Conservation (phyloP, 2,329 filamentous ascomycete genomes). For the Hypoxylon sp. region DNA sequence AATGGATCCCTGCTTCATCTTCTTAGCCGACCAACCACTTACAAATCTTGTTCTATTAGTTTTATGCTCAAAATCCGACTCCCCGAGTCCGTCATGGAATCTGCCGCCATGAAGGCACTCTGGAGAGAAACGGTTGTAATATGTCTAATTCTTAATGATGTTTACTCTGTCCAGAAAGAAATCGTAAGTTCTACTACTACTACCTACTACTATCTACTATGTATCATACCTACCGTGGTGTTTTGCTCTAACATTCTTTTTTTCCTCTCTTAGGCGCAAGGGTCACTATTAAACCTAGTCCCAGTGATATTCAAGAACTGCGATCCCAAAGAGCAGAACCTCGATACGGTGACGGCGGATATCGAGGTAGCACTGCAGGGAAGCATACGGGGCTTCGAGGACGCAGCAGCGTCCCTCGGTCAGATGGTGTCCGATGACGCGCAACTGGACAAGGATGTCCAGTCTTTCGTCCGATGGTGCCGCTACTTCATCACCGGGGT, state of each 20-base stretch:
- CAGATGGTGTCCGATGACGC: slow-evolving; percentile 27
- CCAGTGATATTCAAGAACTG: slow-evolving; percentile 42
- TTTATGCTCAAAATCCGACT: slow-evolving; percentile 42
- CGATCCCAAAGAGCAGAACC: slow-evolving; percentile 25
- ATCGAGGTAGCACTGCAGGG: slow-evolving; percentile 30
- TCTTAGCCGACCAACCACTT: no score
- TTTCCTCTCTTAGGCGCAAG: slow-evolving; percentile 40
- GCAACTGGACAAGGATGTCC: slow-evolving; percentile 34
- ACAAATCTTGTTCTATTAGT: no score
- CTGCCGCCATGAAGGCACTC: slow-evolving; percentile 39
- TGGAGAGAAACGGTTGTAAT: slow-evolving; percentile 42
- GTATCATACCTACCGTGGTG: no score
- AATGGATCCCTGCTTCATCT: no score
- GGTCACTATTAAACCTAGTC: slow-evolving; percentile 41
- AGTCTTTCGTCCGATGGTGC: slow-evolving; percentile 41
- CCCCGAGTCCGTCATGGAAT: slow-evolving; percentile 41
- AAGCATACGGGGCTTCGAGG: slow-evolving; percentile 38
- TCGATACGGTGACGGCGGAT: slow-evolving; percentile 33
- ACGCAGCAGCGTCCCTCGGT: slow-evolving; percentile 30
- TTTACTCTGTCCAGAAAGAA: slow-evolving; percentile 44
- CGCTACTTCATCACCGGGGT: slow-evolving; percentile 44
- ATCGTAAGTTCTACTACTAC: slow-evolving; percentile 36
- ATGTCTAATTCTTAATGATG: slow-evolving; percentile 43
- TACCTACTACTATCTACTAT: neutral
- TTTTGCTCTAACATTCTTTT: no score